phyloP scores from a whole-genome alignment of 495 filamentous ascomycete species.

The Durotheca rogersii region DNA sequence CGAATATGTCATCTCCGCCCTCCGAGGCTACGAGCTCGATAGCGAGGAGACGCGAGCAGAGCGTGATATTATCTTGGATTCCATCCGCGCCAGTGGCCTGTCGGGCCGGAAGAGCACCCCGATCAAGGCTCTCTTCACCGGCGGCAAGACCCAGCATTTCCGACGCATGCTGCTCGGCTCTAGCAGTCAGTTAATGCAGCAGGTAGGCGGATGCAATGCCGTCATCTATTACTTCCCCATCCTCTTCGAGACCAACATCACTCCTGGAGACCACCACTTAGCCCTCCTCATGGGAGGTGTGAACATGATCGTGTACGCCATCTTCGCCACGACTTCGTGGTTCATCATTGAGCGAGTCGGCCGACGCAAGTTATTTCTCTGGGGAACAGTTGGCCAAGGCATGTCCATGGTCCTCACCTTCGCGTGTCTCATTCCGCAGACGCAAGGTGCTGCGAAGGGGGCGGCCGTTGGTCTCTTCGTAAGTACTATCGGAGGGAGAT shows the following conservation, averaged over 20 bases:
- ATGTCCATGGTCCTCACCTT: constrained; percentile 69
- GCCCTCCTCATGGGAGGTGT: constrained; percentile 34
- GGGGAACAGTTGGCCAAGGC: constrained; percentile 63
- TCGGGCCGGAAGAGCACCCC: constrained; percentile 43
- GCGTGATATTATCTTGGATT: constrained; percentile 60
- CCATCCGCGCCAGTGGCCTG: constrained; percentile 51
- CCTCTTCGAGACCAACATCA: constrained; percentile 41
- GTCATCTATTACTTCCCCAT: constrained; percentile 66
- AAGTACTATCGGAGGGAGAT: too few relatives aligned
- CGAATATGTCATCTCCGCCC: constrained; percentile 61
- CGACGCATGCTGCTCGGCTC: constrained; percentile 56
- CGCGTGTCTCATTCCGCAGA: constrained; percentile 60
- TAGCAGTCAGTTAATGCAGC: constrained; percentile 67
- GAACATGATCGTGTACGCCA: constrained; percentile 63
- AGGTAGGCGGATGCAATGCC: constrained; percentile 69
- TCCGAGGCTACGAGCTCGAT: constrained; percentile 54
- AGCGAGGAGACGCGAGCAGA: constrained; percentile 55
- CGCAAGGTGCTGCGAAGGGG: constrained; percentile 35
- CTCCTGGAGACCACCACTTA: constrained; percentile 22
- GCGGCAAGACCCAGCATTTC: constrained; percentile 61
- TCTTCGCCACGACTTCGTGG: constrained; percentile 71
- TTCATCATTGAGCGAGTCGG: constrained; percentile 72
- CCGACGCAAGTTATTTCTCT: constrained; percentile 60
- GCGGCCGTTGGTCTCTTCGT: constrained; percentile 52
- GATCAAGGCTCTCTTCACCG: constrained; percentile 53